Percentiles rank a stretch among this genome's conserved stretches.
These are phyloP conservation scores for Boletus insuetus DNA, from an alignment of 768 basidiomycete genomes.

Conservation along the genomic window DNA sequence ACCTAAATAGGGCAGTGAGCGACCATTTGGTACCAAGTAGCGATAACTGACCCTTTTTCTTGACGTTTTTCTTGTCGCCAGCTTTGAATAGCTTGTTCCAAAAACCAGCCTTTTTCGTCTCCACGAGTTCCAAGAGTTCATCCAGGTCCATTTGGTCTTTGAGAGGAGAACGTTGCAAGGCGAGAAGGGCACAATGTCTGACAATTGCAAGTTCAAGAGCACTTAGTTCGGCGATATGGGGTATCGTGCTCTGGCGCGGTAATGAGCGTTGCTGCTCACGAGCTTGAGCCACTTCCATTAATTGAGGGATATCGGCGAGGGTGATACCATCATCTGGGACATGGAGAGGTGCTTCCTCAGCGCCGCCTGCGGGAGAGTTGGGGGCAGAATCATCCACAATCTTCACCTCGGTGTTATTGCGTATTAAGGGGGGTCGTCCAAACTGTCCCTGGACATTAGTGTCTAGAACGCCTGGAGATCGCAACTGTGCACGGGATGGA, in stretches of 20 bases:
- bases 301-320: slow-evolving; percentile 89
- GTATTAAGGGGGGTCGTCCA: slow-evolving; percentile 65
- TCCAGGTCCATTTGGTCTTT: slow-evolving; percentile 86
- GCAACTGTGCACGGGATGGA: slow-evolving; percentile 37
- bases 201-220: slow-evolving; percentile 86
- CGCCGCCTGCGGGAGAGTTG: slow-evolving; percentile 60
- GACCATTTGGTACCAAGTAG: slow-evolving; percentile 1
- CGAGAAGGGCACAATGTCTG: slow-evolving; percentile 86
- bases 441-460: slow-evolving; percentile 41
- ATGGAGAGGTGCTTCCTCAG: slow-evolving; percentile 38
- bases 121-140: slow-evolving; percentile 90
- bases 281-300: slow-evolving; percentile 90
- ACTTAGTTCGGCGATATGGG: slow-evolving; percentile 81
- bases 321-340: slow-evolving; percentile 81
- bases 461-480: slow-evolving; percentile 38
- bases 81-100: slow-evolving; percentile 96
- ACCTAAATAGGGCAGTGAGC: slow-evolving; percentile 44
- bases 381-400: slow-evolving; percentile 82
- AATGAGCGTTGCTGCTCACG: slow-evolving; percentile 84
- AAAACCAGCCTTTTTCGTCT: slow-evolving; percentile 89
- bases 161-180: slow-evolving; percentile 73
- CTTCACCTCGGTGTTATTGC: slow-evolving; percentile 83
- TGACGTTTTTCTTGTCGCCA: slow-evolving; percentile 84
- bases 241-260: slow-evolving; percentile 72
- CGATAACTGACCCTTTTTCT: slow-evolving; percentile 73